phyloP scores from a whole-genome alignment of 75 land plant genomes.

The Picea glauca region DNA sequence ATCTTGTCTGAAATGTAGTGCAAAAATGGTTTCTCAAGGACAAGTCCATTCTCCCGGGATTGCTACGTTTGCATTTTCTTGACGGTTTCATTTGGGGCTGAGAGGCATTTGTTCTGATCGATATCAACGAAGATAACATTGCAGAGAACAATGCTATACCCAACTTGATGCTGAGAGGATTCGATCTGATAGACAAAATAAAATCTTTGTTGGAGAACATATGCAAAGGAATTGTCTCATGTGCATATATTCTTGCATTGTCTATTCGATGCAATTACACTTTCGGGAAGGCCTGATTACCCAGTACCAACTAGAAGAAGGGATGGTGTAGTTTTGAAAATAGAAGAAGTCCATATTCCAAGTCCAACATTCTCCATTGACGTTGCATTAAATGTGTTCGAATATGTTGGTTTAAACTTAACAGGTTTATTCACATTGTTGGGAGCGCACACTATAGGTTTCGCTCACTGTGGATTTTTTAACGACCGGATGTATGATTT shows the following conservation, averaged over 20 bases:
- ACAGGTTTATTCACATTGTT: slow-evolving; percentile 6
- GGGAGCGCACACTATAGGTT: slow-evolving; percentile 19
- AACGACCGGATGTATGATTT: no score
- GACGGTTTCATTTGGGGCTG: slow-evolving; percentile 31
- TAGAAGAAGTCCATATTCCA: not conserved
- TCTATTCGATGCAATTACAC: slow-evolving; percentile 17
- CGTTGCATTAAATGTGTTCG: not conserved
- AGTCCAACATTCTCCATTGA: not conserved
- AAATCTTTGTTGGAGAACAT: slow-evolving; percentile 12
- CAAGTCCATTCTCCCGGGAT: slow-evolving; percentile 25
- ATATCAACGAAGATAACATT: not conserved
- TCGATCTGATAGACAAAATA: slow-evolving; percentile 15
- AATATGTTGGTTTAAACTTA: not conserved
- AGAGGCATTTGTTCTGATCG: slow-evolving; percentile 16
- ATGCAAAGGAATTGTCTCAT: no score
- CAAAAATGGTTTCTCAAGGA: no score
- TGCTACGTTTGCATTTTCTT: slow-evolving; percentile 37
- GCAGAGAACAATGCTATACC: slow-evolving; percentile 21
- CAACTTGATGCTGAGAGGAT: slow-evolving; percentile 16
- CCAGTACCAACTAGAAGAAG: slow-evolving; percentile 17
- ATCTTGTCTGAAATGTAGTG: no score
- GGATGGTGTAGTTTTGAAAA: not conserved
- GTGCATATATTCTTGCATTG: not conserved
- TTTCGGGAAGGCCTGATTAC: not conserved
- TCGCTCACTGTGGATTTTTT: no score